phyloP scores from a whole-genome alignment of 345 rosid species.

The Lumnitzera racemosa region DNA sequence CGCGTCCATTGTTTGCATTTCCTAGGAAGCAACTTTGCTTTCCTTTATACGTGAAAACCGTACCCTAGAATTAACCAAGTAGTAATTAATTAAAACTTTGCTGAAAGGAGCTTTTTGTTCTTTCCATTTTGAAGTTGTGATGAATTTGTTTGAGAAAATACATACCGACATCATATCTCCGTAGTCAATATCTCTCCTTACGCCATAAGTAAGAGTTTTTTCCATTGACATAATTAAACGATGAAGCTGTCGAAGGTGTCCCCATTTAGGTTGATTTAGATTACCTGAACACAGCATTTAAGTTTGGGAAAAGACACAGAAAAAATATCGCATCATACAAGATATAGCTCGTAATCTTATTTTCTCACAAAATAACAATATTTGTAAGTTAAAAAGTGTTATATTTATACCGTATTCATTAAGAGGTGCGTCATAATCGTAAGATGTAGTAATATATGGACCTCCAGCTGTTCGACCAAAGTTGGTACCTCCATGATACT shows the following conservation, averaged over 20 bases:
- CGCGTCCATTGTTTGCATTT: constrained; percentile 19
- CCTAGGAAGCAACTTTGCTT: constrained; percentile 27
- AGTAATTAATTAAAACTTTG: constrained; percentile 4
- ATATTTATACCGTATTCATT: constrained; percentile 27
- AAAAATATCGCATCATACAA: not conserved
- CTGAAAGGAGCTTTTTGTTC: too few relatives aligned
- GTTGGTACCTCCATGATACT: constrained; percentile 41
- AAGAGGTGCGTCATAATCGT: constrained; percentile 36
- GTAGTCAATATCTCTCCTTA: constrained; percentile 3
- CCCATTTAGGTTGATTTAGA: constrained; percentile 57
- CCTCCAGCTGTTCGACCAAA: constrained; percentile 39
- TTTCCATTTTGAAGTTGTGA: not conserved
- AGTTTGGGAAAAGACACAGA: constrained; percentile 6
- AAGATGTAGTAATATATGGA: constrained; percentile 34
- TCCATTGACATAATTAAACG: constrained; percentile 43
- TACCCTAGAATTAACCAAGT: constrained; percentile 10
- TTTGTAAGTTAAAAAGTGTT: too few relatives aligned
- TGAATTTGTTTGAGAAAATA: not conserved
- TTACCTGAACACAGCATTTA: not conserved
- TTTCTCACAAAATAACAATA: not conserved
- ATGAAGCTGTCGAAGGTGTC: constrained; percentile 67
- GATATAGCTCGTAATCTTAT: too few relatives aligned
- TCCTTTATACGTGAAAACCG: constrained; percentile 18
- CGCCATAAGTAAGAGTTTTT: constrained; percentile 45
- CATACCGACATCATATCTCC: constrained; percentile 15